Base-by-base conservation (phyloP, 805 yeast genomes). In the Zygosaccharomyces bailii region DNA sequence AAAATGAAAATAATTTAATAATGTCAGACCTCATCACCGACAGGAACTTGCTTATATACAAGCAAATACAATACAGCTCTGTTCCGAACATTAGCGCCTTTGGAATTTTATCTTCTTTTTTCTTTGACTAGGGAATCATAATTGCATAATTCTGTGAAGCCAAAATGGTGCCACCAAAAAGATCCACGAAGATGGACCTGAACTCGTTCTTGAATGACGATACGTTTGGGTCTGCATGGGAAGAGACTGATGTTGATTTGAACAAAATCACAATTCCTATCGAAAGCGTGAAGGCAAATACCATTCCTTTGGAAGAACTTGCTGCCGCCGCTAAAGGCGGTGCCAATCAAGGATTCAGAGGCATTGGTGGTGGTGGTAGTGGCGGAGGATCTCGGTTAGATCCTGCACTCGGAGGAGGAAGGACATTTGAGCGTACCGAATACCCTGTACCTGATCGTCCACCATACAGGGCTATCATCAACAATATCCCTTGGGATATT, bases 381-480 rank as follows among this genome's bases (percentile, higher is more conserved):
- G 48, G 53, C 39, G 59, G 59, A 16, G 59, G 59, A 16, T 48
- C 67, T 34, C 55, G 66, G 42, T 53, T 63, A 47, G 73, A 68
- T 49, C 71, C 73, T 34, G 68, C 72, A 11, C 59, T 66, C 49
- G 66, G 55, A 48, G 70, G 70, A 39, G 48, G 45, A 11, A 63
- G 66, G 42, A 57, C 71, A 53, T 34, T 36, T 52, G 79, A 76
- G 51, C 77, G 86, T 67, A 74, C 71, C 29, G 90, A 84, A 61
- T 84, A 70, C 55, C 96, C 96, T 34, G 75, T 93, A 49, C 99
- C 99, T 36, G 91, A 88, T 57, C 75, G 70, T 42, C 89, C 97
- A 14, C 99, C 99, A 43, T 93, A 68, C 75, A 84, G 86, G 59
- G 97, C 96, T n/a, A 80, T 87, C 64, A 75, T 91, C 54, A 79